Conservation (phyloP, 129 eudicot species). For the Saposhnikovia divaricata region DNA sequence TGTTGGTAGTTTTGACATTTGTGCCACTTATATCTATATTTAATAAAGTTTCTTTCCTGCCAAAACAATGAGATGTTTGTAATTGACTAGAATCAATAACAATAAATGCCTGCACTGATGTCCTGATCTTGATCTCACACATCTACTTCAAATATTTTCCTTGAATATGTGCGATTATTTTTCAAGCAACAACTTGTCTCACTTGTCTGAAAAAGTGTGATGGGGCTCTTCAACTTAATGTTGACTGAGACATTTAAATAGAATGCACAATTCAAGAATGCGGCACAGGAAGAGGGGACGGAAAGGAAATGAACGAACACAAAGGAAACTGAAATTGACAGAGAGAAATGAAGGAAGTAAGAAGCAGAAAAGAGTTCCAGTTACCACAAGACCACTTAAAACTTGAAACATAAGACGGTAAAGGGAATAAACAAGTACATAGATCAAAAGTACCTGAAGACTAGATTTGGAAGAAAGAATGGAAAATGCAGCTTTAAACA, state of each 20-base stretch:
- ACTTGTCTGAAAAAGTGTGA: too few species aligned
- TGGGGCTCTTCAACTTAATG: not conserved
- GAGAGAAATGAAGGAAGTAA: not conserved
- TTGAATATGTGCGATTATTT: not conserved
- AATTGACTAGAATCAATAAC: not conserved
- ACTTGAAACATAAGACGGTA: not conserved
- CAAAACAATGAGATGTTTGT: not conserved
- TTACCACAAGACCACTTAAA: not conserved
- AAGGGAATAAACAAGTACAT: not conserved
- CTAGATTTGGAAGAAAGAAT: constrained; percentile 59
- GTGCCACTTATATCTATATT: not conserved
- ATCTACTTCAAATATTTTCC: not conserved
- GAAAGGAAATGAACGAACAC: not conserved
- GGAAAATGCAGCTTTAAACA: constrained; percentile 68
- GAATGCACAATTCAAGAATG: not conserved
- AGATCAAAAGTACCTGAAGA: constrained; percentile 57
- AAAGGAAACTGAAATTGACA: not conserved
- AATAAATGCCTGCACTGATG: not conserved
- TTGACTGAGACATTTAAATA: not conserved
- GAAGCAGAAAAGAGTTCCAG: not conserved
- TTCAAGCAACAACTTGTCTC: not conserved
- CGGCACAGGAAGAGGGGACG: not conserved
- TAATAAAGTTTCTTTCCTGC: not conserved
- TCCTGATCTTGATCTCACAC: not conserved
- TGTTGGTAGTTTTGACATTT: not conserved